A percentile compares a stretch with the other conserved stretches of the same genome.
phyloP scores from a whole-genome alignment of 1,139 yeast genomes.

The Magnusiomyces ingens region DNA sequence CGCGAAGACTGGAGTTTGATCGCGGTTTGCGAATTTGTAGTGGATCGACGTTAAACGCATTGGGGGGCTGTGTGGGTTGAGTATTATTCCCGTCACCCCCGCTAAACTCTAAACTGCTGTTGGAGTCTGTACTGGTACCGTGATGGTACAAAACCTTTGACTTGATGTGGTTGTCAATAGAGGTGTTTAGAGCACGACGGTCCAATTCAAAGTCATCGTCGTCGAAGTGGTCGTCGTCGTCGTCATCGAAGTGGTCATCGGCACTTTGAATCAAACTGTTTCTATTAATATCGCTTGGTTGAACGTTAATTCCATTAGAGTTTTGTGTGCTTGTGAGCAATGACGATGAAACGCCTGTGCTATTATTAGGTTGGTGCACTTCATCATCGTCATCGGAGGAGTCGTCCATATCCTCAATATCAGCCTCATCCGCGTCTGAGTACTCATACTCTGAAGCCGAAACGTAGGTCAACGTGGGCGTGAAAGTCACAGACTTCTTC shows the following conservation, averaged over 20 bases:
- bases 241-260: neutral
- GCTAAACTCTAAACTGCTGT: no score
- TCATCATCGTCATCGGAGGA: conserved; percentile 19
- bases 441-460: conserved; percentile 29
- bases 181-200: no score
- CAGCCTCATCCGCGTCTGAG: conserved; percentile 25
- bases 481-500: conserved; percentile 24
- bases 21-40: neutral
- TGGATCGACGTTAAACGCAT: neutral
- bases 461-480: conserved; percentile 23
- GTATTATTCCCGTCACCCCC: neutral
- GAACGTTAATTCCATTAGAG: no score
- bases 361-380: no score
- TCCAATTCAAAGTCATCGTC: conserved; percentile 1
- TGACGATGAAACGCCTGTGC: no score
- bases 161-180: no score
- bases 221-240: conserved; percentile 10
- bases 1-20: neutral
- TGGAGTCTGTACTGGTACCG: no score
- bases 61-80: neutral
- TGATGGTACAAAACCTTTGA: no score
- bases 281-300: no score
- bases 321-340: no score
- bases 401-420: conserved; percentile 19
- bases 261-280: no score